phyloP scores from a whole-genome alignment of 768 basidiomycete genomes.

The Multifurca ochricompacta region DNA sequence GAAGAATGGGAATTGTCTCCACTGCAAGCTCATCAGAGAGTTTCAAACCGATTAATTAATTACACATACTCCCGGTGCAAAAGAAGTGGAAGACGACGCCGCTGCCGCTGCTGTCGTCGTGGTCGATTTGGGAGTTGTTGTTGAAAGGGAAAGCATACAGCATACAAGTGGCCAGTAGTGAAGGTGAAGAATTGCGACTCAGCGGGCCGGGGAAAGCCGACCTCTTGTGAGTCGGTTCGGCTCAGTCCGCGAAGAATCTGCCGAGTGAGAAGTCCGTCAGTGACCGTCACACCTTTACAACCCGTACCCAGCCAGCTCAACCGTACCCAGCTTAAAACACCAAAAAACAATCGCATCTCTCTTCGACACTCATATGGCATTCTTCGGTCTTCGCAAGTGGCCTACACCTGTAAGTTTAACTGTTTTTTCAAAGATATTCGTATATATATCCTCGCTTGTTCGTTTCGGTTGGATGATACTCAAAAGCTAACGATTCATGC shows the following conservation, averaged over 20 bases:
- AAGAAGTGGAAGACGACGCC: constrained; percentile 1
- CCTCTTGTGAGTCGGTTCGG: no score
- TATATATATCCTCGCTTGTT: constrained; percentile 5
- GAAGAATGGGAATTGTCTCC: constrained; percentile 90
- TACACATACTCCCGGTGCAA: constrained; percentile 10
- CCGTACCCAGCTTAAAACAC: not conserved
- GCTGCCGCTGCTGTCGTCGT: no score
- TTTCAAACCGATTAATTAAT: no score
- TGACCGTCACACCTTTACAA: no score
- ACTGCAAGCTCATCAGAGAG: constrained; percentile 37
- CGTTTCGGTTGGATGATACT: not conserved
- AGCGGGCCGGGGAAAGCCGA: constrained; percentile 4
- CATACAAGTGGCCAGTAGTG: no score
- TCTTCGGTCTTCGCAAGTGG: constrained; percentile 78
- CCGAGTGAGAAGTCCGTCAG: no score
- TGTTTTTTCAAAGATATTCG: not conserved
- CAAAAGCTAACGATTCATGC: constrained; percentile 6
- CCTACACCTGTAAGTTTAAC: constrained; percentile 55
- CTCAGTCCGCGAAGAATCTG: no score
- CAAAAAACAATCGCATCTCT: not conserved
- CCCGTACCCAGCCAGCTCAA: not conserved
- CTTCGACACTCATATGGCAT: constrained; percentile 42
- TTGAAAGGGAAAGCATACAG: constrained; percentile 7
- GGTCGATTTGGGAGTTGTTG: not conserved
- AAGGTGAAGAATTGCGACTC: not conserved